A percentile compares a stretch with the other conserved stretches of the same genome.
These are phyloP conservation scores for Aquilaria yunnanensis DNA, from an alignment of 345 rosid species.

Conservation along the genomic window DNA sequence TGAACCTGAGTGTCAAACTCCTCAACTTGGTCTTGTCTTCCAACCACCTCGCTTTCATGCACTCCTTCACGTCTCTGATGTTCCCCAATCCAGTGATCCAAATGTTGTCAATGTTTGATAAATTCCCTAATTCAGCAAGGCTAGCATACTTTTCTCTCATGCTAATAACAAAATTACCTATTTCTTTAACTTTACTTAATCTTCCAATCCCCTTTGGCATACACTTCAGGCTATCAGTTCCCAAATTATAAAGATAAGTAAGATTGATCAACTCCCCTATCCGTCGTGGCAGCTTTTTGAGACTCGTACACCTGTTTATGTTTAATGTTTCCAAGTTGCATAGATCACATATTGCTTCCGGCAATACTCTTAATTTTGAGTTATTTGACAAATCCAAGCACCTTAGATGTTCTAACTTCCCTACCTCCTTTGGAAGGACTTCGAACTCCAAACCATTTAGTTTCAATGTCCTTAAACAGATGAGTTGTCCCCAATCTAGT, in stretches of 20 bases:
- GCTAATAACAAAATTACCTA: background rate
- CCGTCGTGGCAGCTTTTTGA: constrained; percentile 4
- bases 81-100: background rate
- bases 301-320: background rate
- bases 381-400: constrained; percentile 8
- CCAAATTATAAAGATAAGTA: background rate
- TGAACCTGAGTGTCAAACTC: background rate
- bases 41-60: background rate
- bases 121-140: background rate
- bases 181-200: constrained; percentile 3
- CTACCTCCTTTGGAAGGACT: constrained; percentile 10
- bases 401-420: constrained; percentile 15
- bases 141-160: background rate
- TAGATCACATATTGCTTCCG: constrained; percentile 12
- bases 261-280: constrained; percentile 4
- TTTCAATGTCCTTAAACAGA: constrained; percentile 10
- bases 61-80: constrained; percentile 7
- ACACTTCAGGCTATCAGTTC: background rate
- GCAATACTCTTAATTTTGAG: constrained; percentile 8
- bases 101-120: background rate
- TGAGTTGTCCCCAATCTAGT: constrained; percentile 1
- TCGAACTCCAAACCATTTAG: background rate
- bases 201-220: constrained; percentile 14
- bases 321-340: constrained; percentile 10
- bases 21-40: background rate